phyloP scores from a whole-genome alignment of 495 filamentous ascomycete species.

The Rostrohypoxylon terebratum region DNA sequence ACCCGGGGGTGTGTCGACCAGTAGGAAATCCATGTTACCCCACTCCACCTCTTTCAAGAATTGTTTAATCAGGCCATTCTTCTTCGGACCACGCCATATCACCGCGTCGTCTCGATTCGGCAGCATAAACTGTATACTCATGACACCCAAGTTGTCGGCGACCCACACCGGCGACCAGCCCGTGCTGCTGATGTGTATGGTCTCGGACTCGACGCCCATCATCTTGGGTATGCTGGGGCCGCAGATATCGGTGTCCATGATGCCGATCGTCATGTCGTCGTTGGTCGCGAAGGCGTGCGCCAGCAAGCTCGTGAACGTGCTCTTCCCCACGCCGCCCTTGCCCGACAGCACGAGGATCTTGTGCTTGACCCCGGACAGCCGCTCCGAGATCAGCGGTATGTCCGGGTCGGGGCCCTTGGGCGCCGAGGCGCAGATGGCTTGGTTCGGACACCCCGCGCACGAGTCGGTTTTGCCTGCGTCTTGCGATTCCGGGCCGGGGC shows the following conservation, averaged over 20 bases:
- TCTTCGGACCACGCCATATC: slow-evolving; percentile 97
- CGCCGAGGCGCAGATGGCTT: slow-evolving; percentile 90
- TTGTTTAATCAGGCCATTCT: slow-evolving; percentile 97
- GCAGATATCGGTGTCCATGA: slow-evolving; percentile 98
- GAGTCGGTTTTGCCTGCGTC: slow-evolving; percentile 86
- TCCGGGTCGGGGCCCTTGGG: slow-evolving; percentile 98
- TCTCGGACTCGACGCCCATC: slow-evolving; percentile 95
- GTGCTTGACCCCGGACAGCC: slow-evolving; percentile 83
- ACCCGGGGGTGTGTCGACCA: slow-evolving; percentile 95
- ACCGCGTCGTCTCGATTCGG: slow-evolving; percentile 91
- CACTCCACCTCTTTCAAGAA: slow-evolving; percentile 98
- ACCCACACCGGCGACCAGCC: slow-evolving; percentile 98
- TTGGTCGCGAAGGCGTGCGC: slow-evolving; percentile 88
- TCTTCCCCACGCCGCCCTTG: slow-evolving; percentile 97
- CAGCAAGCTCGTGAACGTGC: slow-evolving; percentile 87
- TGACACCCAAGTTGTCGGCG: slow-evolving; percentile 87
- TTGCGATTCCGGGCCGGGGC: slow-evolving; percentile 91
- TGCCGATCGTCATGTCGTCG: slow-evolving; percentile 78
- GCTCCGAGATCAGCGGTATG: slow-evolving; percentile 84
- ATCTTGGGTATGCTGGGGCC: slow-evolving; percentile 96
- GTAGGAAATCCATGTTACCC: slow-evolving; percentile 91
- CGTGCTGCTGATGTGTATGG: slow-evolving; percentile 81
- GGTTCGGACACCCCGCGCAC: slow-evolving; percentile 95
- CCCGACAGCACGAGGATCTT: slow-evolving; percentile 93
- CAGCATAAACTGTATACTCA: slow-evolving; percentile 98